phyloP scores from a whole-genome alignment of 78 protist genomes.

The Pigoraptor vietnamica region DNA sequence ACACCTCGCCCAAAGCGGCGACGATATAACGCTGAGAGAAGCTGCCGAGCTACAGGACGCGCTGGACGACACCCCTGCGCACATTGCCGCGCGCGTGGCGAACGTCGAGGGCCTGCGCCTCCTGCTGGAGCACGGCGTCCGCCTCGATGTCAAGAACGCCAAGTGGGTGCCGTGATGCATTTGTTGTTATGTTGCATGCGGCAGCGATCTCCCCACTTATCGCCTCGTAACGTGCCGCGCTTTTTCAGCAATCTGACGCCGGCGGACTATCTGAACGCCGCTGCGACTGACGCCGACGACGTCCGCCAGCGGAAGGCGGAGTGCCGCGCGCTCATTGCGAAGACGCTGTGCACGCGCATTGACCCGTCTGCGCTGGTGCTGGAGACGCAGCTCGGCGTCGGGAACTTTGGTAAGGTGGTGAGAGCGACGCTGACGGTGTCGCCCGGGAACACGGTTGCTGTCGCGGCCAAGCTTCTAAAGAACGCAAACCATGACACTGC shows the following conservation, averaged over 20 bases:
- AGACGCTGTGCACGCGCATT: background rate
- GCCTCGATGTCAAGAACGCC: background rate
- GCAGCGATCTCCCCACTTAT: too few relatives aligned
- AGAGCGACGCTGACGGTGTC: background rate
- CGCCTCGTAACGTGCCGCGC: too few relatives aligned
- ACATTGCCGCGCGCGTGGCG: background rate
- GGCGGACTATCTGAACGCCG: background rate
- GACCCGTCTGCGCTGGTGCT: background rate
- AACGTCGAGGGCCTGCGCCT: background rate
- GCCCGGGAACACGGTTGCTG: background rate
- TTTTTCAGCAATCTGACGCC: background rate
- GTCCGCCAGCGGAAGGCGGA: background rate
- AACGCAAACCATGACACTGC: too few relatives aligned
- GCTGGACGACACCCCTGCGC: background rate
- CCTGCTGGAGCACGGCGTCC: background rate
- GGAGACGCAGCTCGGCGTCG: background rate
- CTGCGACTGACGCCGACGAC: background rate
- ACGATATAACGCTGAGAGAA: background rate
- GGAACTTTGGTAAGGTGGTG: background rate
- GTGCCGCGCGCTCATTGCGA: background rate
- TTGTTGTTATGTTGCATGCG: background rate
- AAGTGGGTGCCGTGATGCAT: background rate
- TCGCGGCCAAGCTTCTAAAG: background rate
- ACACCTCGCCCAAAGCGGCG: background rate
- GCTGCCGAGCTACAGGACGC: background rate